Evolutionary conservation across 805 yeast species (phyloP), one percentile per base, ranked within the genome.

Genomic region (Yamadazyma tumulicola): DNA sequence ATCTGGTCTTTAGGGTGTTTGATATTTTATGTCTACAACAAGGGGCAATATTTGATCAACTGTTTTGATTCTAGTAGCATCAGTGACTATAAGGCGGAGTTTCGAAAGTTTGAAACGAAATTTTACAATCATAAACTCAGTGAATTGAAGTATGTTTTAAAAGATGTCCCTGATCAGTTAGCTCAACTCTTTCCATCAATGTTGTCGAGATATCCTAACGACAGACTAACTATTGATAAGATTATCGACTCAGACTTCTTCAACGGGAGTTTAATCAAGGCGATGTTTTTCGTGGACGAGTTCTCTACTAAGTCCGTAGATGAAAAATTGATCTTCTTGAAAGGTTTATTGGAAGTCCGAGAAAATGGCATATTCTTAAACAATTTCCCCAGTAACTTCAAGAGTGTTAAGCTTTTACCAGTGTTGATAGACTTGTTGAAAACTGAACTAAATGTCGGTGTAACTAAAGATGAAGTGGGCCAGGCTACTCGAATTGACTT

Each of bases 1-100:
- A 73, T 85, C 23, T 93, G 89, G 69, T 77, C 96, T 0, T 51
- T 93, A 8, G 97, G 95, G 1, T 72, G 85, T 46, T 54, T 93
- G 37, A 77, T 88, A 3, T 82, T 72, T 52, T 80, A 77, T 45
- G 57, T 89, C 3, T 89, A 85, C 57, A 75, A 77, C 44, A 39
- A 54, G n/a, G 70, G 72, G 9, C 74, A 74, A 12, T 59, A 65
- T 5, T 67, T 67, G 37, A 51, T 67, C 24, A 55, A 49, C 29
- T 63, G 67, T 37, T 61, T 59, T 39, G 73, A 67, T 39, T 41
- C 73, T 22, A 75, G 75, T 49, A 72, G 83, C 9, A 49, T 73
- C 4, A 74, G 70, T 22, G 82, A 81, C 39, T 85, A 75, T 55
- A 79, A 79, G 49, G 68, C 74, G 4, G 84, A 55, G 40, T 67